Base-by-base conservation (phyloP, 441 rosid genomes). In the Adansonia gregorii region DNA sequence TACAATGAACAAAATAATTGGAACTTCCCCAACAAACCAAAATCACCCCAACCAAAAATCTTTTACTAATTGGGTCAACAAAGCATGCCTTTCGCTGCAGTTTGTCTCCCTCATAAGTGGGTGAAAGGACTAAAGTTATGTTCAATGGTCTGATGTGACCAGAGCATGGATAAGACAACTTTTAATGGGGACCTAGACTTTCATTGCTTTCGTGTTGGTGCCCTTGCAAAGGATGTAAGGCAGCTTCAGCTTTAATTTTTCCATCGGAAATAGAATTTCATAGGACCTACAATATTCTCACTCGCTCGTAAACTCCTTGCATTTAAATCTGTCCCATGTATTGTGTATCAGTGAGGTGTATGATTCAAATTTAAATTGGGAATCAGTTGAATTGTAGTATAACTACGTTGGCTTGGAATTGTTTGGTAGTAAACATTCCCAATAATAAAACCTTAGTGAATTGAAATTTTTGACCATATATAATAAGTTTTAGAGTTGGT, bases 21-120 rank as follows among this genome's bases (percentile, higher is more conserved):
- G 35, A 55, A 52, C n/a, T 67, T 54, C 10, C 31, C 61, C 49
- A 1, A 43, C 22, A 24, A 24, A 24, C n/a, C 3, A 15, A 46
- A 51, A 19, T 35, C 9, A 35, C 17, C 6, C 6, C 68, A 11
- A 43, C 67, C 12, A 59, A 69, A 78, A 2, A 70, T 68, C 59
- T 70, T 77, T 65, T 77, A 65, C 81, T 80, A 67, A n/a, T 9
- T 68, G 66, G 74, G 56, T 54, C 64, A 69, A 22, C 58, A 72
- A 70, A 49, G 31, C 55, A 61, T 75, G 70, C 19, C 24, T 8
- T 2, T 5, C 6, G 2, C 4, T 11, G 59, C 39, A 2, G 17
- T 2, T 27, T 76, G 82, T 72, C 68, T 14, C 41, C 72, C 78
- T 72, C 35, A 64, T 19, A 70, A 27, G 0, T 8, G 51, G 52